Evolutionary conservation across 345 rosid genomes (phyloP).

Genomic region (Camelina hispida): DNA sequence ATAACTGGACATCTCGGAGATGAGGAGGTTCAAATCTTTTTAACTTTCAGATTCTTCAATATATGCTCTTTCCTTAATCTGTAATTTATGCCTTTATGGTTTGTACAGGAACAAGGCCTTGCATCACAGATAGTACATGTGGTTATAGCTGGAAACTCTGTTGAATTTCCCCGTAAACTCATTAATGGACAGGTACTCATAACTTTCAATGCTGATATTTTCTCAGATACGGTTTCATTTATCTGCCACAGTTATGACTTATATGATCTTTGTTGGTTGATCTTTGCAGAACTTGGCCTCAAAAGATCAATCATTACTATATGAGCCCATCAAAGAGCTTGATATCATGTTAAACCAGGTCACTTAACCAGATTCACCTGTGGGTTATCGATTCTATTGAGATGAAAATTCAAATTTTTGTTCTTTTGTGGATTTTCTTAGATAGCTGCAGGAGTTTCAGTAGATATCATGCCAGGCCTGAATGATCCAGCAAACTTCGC

Average conservation of each 20-base stretch:
- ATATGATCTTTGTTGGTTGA: constrained; percentile 34
- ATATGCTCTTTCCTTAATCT: constrained; percentile 14
- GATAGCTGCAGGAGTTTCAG: constrained; percentile 89
- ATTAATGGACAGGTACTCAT: constrained; percentile 73
- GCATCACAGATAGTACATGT: constrained; percentile 88
- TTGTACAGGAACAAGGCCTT: constrained; percentile 69
- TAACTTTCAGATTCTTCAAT: constrained; percentile 27
- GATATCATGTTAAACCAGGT: constrained; percentile 92
- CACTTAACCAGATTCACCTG: constrained; percentile 24
- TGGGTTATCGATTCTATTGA: constrained; percentile 1
- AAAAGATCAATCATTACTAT: constrained; percentile 77
- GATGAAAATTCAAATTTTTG: constrained; percentile 14
- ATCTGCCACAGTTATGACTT: constrained; percentile 14
- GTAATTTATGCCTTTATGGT: constrained; percentile 18
- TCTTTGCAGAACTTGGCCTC: constrained; percentile 71
- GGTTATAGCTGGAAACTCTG: constrained; percentile 90
- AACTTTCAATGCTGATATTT: background rate
- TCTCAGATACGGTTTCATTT: background rate
- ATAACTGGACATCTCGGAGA: constrained; percentile 93
- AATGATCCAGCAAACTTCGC: constrained; percentile 93
- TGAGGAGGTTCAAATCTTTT: constrained; percentile 64
- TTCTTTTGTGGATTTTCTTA: constrained; percentile 42
- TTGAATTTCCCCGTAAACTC: constrained; percentile 75
- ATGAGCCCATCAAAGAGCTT: constrained; percentile 81
- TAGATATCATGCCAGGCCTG: constrained; percentile 96